A percentile compares a stretch with the other conserved stretches of the same genome.
phyloP scores from a whole-genome alignment of 768 basidiomycete species.

The Boletus reticuloceps region DNA sequence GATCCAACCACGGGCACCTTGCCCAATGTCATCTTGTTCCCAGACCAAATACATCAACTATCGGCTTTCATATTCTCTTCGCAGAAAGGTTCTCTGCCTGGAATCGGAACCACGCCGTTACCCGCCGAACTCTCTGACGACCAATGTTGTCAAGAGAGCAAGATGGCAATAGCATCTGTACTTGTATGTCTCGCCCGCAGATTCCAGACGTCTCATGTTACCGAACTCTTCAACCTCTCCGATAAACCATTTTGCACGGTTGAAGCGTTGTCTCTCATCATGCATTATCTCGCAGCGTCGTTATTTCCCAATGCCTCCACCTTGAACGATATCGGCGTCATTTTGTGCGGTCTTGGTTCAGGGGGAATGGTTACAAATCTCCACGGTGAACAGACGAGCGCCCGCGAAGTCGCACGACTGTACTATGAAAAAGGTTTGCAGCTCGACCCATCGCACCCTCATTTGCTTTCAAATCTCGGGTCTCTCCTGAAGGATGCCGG shows the following conservation, averaged over 20 bases:
- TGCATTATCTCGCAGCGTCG: constrained; percentile 48
- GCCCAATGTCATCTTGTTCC: constrained; percentile 41
- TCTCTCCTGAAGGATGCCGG: constrained; percentile 51
- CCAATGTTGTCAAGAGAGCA: constrained; percentile 22
- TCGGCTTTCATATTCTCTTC: constrained; percentile 37
- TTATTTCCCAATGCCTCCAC: constrained; percentile 44
- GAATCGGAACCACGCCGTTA: constrained; percentile 25
- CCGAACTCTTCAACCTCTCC: constrained; percentile 23
- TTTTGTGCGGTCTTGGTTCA: constrained; percentile 37
- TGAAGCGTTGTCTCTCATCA: constrained; percentile 39
- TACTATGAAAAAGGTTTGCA: constrained; percentile 47
- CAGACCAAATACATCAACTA: constrained; percentile 37
- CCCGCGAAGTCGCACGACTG: constrained; percentile 38
- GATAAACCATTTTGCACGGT: constrained; percentile 31
- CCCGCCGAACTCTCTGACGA: constrained; percentile 26
- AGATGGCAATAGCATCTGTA: constrained; percentile 37
- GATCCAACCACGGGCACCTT: constrained; percentile 37
- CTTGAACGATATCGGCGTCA: constrained; percentile 50
- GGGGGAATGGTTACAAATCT: constrained; percentile 20
- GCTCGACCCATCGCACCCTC: constrained; percentile 45
- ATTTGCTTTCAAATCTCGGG: constrained; percentile 49
- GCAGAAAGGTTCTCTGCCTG: constrained; percentile 33
- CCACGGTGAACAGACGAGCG: constrained; percentile 21
- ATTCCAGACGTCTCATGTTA: constrained; percentile 34
- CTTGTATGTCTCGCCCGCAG: constrained; percentile 46